Percentiles rank a stretch among this genome's conserved stretches.
Conservation (phyloP, 768 basidiomycete genomes). For the Tricholoma saponaceum region DNA sequence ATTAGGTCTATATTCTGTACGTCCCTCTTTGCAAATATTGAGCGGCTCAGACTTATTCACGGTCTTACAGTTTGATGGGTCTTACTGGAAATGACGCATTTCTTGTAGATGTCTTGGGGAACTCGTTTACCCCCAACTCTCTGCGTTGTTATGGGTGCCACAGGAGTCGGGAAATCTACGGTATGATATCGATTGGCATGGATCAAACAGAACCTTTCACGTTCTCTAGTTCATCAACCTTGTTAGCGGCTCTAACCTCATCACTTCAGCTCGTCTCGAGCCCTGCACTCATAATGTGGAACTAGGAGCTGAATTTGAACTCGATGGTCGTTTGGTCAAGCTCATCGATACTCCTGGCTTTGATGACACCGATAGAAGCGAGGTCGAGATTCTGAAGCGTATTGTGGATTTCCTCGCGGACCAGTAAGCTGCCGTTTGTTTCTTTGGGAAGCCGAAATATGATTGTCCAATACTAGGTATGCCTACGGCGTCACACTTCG, state of each 20-base stretch:
- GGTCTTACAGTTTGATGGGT: no score
- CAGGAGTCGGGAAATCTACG: not conserved
- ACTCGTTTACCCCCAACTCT: no score
- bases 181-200: not conserved
- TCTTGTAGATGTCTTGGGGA: no score
- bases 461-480: not conserved
- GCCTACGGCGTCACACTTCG: not conserved
- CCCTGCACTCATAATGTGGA: constrained; percentile 2
- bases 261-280: not conserved
- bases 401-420: not conserved
- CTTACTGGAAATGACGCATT: no score
- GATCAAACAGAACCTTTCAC: not conserved
- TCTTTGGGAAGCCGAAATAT: not conserved
- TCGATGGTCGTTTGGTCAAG: not conserved
- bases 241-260: not conserved
- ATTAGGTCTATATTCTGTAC: no score
- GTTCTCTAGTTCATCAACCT: constrained; percentile 3
- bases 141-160: constrained; percentile 5
- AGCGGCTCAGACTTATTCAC: no score
- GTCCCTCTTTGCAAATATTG: no score
- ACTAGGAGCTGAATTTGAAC: not conserved
- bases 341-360: constrained; percentile 19
- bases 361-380: constrained; percentile 2
- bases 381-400: constrained; percentile 1
- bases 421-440: not conserved